These are phyloP conservation scores for Thalassiosira livingstoniorum DNA, from an alignment of 352 stramenopile species.

Conservation along the genomic window DNA sequence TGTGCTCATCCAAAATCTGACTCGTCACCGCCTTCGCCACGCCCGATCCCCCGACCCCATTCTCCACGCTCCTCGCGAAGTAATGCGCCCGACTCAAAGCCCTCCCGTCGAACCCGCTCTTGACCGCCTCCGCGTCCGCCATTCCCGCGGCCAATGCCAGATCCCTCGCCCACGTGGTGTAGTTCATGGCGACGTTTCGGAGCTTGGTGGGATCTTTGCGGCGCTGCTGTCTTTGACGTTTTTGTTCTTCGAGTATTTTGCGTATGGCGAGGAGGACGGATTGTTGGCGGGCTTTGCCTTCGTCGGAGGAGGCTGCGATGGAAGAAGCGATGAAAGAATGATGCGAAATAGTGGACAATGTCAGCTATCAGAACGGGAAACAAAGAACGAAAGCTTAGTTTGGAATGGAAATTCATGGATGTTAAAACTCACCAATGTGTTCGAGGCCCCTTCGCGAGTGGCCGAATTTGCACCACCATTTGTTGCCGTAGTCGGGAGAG, in stretches of 20 bases:
- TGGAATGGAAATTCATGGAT: too few species aligned
- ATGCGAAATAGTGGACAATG: too few species aligned
- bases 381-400: too few species aligned
- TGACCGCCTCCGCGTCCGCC: conserved; percentile 78
- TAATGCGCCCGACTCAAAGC: conserved; percentile 40
- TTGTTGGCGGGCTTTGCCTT: conserved; percentile 78
- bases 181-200: conserved; percentile 71
- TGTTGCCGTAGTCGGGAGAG: conserved; percentile 55
- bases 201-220: conserved; percentile 80
- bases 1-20: conserved; percentile 63
- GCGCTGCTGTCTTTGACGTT: conserved; percentile 65
- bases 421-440: too few species aligned
- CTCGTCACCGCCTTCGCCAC: conserved; percentile 47
- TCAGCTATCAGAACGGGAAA: too few species aligned
- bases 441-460: conserved; percentile 84
- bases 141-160: conserved; percentile 70
- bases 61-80: conserved; percentile 41
- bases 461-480: conserved; percentile 86
- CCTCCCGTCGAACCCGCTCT: conserved; percentile 61
- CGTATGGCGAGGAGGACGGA: conserved; percentile 69
- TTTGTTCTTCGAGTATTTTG: conserved; percentile 78
- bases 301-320: conserved; percentile 75
- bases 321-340: too few species aligned
- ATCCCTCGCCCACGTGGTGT: conserved; percentile 81
- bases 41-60: conserved; percentile 24